A percentile compares a stretch with the other conserved stretches of the same genome.
Conservation (phyloP, 116 monocot species). For the Iris pallida region DNA sequence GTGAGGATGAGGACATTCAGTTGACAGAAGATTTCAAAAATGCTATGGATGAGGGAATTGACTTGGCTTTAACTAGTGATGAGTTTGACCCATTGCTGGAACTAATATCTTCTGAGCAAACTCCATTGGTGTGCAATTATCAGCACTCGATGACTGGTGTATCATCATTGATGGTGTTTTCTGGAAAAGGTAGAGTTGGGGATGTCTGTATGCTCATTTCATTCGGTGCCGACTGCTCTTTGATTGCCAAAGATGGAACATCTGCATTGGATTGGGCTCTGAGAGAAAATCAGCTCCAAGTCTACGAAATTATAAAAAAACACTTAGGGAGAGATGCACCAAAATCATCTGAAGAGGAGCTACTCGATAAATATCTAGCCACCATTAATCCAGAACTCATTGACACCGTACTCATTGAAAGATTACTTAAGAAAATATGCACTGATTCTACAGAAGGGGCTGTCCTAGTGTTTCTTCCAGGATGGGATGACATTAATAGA, state of each 20-base stretch:
- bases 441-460: slow-evolving; percentile 84
- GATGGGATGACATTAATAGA: slow-evolving; percentile 97
- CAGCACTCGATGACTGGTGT: slow-evolving; percentile 80
- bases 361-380: slow-evolving; percentile 73
- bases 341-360: slow-evolving; percentile 42
- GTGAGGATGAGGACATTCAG: slow-evolving; percentile 16
- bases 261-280: slow-evolving; percentile 77
- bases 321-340: slow-evolving; percentile 47
- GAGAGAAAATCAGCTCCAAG: slow-evolving; percentile 56
- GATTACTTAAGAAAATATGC: slow-evolving; percentile 68
- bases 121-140: slow-evolving; percentile 44
- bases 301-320: slow-evolving; percentile 62
- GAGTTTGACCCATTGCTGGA: slow-evolving; percentile 83
- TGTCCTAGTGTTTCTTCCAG: slow-evolving; percentile 87
- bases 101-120: slow-evolving; percentile 45
- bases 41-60: slow-evolving; percentile 73
- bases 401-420: slow-evolving; percentile 64
- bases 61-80: slow-evolving; percentile 67
- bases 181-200: slow-evolving; percentile 67
- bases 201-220: slow-evolving; percentile 94
- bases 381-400: slow-evolving; percentile 77
- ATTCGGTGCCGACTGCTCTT: slow-evolving; percentile 61
- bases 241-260: slow-evolving; percentile 66
- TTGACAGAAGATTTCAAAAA: slow-evolving; percentile 61
- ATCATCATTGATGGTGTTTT: slow-evolving; percentile 84